Base-by-base conservation (phyloP, 1,284 basidiomycete species). In the Puccinia sorghi region DNA sequence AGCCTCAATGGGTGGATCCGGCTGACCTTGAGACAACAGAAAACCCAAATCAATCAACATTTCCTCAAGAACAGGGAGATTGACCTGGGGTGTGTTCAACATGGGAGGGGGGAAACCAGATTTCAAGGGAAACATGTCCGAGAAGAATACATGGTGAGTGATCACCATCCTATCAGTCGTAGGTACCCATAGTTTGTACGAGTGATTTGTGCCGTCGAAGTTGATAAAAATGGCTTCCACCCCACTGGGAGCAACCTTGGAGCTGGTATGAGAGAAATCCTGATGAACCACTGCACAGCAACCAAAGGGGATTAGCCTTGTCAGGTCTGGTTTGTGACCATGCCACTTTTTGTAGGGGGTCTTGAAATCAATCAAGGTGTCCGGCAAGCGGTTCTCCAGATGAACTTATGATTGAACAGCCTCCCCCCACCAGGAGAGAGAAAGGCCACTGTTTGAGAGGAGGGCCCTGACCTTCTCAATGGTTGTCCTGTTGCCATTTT, bases 131-230 rank as follows among this genome's bases (percentile, higher is more conserved):
- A n/a, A n/a, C n/a, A n/a, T n/a, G n/a, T n/a, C n/a, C n/a, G n/a
- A 63, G n/a, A 63, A 63, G n/a, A n/a, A 3, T 12, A 63, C 59
- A 63, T 63, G 59, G 27, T 37, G n/a, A 37, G 59, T 25, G 8
- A 63, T 8, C n/a, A 63, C n/a, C n/a, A 43, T 43, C 13, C 13
- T 43, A 13, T 43, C 43, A 6, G 13, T 43, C 13, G 43, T 7
- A 13, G 66, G 66, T 12, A 67, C 46, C 66, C 66, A 67, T 7
- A 50, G 2, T 9, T 67, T 67, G 25, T 50, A 67, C 3, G 66
- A 67, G 5, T 27, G 39, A n/a, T 72, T 22, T 7, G 3, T 2
- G 6, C 27, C 70, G 15, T 46, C 32, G 15, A 41, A 72, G 6
- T 46, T 46, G 8, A 72, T n/a, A 17, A 72, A 57, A 9, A 72